These are phyloP conservation scores for Stachybotrys chlorohalonatus DNA, from an alignment of 2,329 filamentous ascomycete species.

Conservation along the genomic window DNA sequence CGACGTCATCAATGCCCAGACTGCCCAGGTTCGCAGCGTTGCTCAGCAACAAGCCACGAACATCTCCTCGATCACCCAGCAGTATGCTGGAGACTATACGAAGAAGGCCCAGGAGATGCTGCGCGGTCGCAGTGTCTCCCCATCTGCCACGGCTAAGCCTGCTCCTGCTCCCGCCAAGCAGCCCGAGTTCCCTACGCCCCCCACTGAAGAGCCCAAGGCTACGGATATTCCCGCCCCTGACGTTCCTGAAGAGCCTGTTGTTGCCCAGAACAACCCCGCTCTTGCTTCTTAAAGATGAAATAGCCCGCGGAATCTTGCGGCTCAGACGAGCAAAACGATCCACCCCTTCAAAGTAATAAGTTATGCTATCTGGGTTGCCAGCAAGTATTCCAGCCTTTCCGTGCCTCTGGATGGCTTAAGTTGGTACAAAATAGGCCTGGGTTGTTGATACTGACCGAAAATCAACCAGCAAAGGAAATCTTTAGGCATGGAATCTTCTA, in stretches of 20 bases:
- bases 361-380: too few relatives aligned
- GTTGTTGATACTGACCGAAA: too few relatives aligned
- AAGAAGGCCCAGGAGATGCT: constrained; percentile 59
- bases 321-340: too few relatives aligned
- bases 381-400: too few relatives aligned
- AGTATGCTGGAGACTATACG: constrained; percentile 60
- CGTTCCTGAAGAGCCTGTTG: constrained; percentile 16
- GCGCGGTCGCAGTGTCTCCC: constrained; percentile 36
- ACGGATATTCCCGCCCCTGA: constrained; percentile 12
- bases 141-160: constrained; percentile 30
- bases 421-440: too few relatives aligned
- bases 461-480: too few relatives aligned
- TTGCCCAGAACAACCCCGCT: constrained; percentile 12
- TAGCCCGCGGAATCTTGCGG: background rate
- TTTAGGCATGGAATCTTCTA: too few relatives aligned
- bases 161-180: constrained; percentile 12
- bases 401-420: too few relatives aligned
- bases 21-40: constrained; percentile 50
- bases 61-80: constrained; percentile 55
- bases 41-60: constrained; percentile 56
- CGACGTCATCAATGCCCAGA: constrained; percentile 52
- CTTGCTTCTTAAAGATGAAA: background rate
- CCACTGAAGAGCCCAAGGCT: constrained; percentile 24
- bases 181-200: constrained; percentile 25
- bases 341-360: too few relatives aligned